A percentile compares a stretch with the other conserved stretches of the same genome.
Conservation (phyloP, 768 basidiomycete species). For the Boletus tomentosulus region DNA sequence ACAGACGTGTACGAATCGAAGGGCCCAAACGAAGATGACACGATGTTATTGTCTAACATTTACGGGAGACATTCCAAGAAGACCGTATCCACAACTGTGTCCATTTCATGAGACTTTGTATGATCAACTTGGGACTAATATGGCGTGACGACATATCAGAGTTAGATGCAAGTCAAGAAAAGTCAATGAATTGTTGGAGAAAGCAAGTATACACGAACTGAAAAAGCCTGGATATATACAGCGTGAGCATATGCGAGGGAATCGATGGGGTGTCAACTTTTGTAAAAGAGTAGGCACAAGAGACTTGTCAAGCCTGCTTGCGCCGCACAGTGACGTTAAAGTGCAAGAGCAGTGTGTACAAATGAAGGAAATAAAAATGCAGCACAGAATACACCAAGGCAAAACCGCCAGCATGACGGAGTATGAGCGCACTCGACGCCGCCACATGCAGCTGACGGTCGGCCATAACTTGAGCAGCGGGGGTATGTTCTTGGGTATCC, state of each 20-base stretch:
- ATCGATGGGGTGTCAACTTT: constrained; percentile 3
- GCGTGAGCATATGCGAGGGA: constrained; percentile 22
- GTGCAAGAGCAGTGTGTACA: constrained; percentile 41
- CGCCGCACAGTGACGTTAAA: constrained; percentile 29
- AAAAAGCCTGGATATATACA: constrained; percentile 30
- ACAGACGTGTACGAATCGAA: not conserved
- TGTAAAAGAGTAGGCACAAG: constrained; percentile 3
- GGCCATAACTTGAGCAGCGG: constrained; percentile 13
- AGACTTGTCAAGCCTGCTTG: constrained; percentile 25
- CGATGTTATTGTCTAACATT: not conserved
- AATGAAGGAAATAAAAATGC: constrained; percentile 40
- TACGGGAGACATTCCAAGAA: not conserved
- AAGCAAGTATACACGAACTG: constrained; percentile 25
- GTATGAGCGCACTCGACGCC: constrained; percentile 23
- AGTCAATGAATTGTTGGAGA: constrained; percentile 4
- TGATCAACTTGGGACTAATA: constrained; percentile 6
- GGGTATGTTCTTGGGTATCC: constrained; percentile 21
- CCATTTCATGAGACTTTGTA: not conserved
- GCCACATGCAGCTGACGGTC: constrained; percentile 24
- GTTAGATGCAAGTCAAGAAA: constrained; percentile 32
- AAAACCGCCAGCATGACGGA: constrained; percentile 34
- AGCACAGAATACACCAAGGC: constrained; percentile 39
- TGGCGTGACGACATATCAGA: constrained; percentile 20
- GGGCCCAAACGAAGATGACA: not conserved
- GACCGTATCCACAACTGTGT: not conserved